A percentile compares a stretch with the other conserved stretches of the same genome.
Conservation (phyloP, 1,139 yeast species). For the Yamadazyma atmosphaerica region DNA sequence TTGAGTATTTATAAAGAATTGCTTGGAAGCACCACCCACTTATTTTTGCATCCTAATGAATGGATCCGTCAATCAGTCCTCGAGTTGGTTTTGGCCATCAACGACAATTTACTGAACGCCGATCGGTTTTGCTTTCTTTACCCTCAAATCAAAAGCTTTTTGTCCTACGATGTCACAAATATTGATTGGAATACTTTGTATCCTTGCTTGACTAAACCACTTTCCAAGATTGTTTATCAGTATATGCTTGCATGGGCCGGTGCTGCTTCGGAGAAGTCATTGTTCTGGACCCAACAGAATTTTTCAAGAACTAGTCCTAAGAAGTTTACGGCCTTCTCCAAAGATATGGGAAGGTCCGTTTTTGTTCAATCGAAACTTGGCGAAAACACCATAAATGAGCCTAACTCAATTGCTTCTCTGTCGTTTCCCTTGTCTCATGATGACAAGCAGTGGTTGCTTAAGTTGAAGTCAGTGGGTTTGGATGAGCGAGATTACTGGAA, state of each 20-base stretch:
- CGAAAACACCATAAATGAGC: slow-evolving; percentile 4
- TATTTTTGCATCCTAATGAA: slow-evolving; percentile 79
- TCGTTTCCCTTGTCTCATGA: slow-evolving; percentile 45
- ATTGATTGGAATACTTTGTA: slow-evolving; percentile 66
- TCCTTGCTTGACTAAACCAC: slow-evolving; percentile 64
- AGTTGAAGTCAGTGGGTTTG: slow-evolving; percentile 69
- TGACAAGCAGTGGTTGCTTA: slow-evolving; percentile 75
- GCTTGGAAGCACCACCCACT: slow-evolving; percentile 27
- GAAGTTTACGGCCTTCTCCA: slow-evolving; percentile 24
- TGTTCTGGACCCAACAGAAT: slow-evolving; percentile 61
- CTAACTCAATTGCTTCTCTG: slow-evolving; percentile 16
- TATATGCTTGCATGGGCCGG: slow-evolving; percentile 72
- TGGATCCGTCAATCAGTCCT: slow-evolving; percentile 79
- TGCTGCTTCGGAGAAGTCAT: slow-evolving; percentile 58
- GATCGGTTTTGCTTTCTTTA: slow-evolving; percentile 81
- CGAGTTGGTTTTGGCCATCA: slow-evolving; percentile 59
- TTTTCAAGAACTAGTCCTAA: slow-evolving; percentile 14
- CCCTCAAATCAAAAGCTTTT: slow-evolving; percentile 76
- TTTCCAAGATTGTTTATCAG: slow-evolving; percentile 67
- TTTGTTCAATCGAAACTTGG: slow-evolving; percentile 26
- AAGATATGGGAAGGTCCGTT: slow-evolving; percentile 41
- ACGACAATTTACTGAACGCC: slow-evolving; percentile 65
- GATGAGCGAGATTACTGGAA: slow-evolving; percentile 81
- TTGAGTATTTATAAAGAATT: slow-evolving; percentile 42
- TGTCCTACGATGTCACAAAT: slow-evolving; percentile 71